Conservation (phyloP, 129 eudicot genomes). For the Flaveria brownii region DNA sequence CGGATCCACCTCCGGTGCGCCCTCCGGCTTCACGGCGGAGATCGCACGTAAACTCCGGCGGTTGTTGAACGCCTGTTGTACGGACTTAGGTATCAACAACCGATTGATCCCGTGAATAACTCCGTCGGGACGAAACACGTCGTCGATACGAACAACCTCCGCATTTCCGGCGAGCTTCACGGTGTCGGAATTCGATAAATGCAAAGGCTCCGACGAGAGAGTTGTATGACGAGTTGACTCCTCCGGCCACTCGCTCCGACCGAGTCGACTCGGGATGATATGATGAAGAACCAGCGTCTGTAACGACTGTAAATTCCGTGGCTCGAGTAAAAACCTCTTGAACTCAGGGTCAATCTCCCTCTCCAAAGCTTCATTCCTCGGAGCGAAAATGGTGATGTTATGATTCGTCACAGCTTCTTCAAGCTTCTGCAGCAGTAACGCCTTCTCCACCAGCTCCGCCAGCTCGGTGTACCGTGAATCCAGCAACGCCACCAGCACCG, state of each 20-base stretch:
- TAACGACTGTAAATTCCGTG: slow-evolving; percentile 65
- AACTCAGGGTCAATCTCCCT: slow-evolving; percentile 79
- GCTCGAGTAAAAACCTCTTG: slow-evolving; percentile 76
- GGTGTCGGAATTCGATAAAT: slow-evolving; percentile 9
- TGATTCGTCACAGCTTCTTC: slow-evolving; percentile 58
- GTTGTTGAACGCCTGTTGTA: slow-evolving; percentile 52
- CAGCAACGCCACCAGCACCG: slow-evolving; percentile 51
- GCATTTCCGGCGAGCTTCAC: slow-evolving; percentile 48
- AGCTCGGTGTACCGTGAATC: slow-evolving; percentile 70
- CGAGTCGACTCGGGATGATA: slow-evolving; percentile 64
- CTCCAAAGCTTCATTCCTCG: slow-evolving; percentile 71
- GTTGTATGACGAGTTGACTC: slow-evolving; percentile 37
- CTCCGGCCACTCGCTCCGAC: slow-evolving; percentile 52
- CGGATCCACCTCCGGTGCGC: slow-evolving; percentile 58
- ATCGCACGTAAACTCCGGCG: slow-evolving; percentile 48
- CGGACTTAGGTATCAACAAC: slow-evolving; percentile 46
- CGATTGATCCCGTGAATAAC: slow-evolving; percentile 49
- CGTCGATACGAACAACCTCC: slow-evolving; percentile 47
- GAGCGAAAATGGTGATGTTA: slow-evolving; percentile 90
- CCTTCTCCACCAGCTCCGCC: slow-evolving; percentile 85
- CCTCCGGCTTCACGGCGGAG: slow-evolving; percentile 55
- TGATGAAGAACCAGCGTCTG: slow-evolving; percentile 76
- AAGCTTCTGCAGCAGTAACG: slow-evolving; percentile 56
- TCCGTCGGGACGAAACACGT: slow-evolving; percentile 56
- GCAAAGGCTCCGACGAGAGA: slow-evolving; percentile 39